Base-by-base conservation (phyloP, 2,329 filamentous ascomycete genomes). In the Xylariomycetidae sp. region DNA sequence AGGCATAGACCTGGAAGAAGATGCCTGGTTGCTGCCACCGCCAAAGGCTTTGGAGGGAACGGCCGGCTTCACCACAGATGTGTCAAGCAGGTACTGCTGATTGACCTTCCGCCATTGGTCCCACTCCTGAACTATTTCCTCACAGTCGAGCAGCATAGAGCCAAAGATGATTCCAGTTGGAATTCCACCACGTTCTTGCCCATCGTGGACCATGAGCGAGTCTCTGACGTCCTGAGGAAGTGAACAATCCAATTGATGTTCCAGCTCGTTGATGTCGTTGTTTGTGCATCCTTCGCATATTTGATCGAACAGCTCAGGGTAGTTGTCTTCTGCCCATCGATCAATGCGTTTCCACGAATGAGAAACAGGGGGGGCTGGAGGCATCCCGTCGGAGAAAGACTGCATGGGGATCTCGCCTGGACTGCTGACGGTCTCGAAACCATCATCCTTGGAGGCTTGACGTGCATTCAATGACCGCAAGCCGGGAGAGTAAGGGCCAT, bases 51-150 rank as follows among this genome's bases (percentile, higher is more conserved):
- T 90, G 32, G 80, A 71, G 3, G 85, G 81, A 14, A 76, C 67
- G 12, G 81, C 69, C 4, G 84, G 79, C 36, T 64, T 80, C 56
- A 58, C 68, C 46, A 67, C 71, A 51, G 62, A 65, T 30, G 61
- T 78, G 58, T 78, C 71, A 26, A 77, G 71, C 38, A 97, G 72
- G 58, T 85, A 95, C 55, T 96, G 87, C 38, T 90, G 80, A 56
- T 95, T 95, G 42, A 98, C 92, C 43, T 78, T 81, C 50, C 88
- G 82, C 92, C 92, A 98, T 56, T 95, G 94, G 51, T 86, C 84
- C 87, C 90, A 97, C 59, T 98, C 92, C 59, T 96, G 88, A 15
- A 95, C 83, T 49, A 98, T 95, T 57, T 98, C 92, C 61, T 98
- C 92, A 56, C 92, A 97, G 61, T 98, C 92, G 37, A 98, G 77